A percentile compares a stretch with the other conserved stretches of the same genome.
Conservation (phyloP, 2,329 filamentous ascomycete species). For the Stemphylium beticola region DNA sequence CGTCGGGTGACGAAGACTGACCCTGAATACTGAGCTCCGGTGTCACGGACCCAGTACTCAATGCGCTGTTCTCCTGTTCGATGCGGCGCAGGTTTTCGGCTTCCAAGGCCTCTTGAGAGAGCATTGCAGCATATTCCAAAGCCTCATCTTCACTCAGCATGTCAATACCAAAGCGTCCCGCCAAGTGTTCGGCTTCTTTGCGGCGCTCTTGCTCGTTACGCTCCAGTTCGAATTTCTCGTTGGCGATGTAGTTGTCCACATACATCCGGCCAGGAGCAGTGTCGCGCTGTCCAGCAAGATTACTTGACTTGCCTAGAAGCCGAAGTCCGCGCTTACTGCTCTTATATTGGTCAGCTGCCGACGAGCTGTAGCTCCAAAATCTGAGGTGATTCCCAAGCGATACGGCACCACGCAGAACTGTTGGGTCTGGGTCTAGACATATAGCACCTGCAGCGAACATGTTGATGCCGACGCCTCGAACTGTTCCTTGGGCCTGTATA, state of each 20-base stretch:
- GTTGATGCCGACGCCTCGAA: constrained; percentile 72
- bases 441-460: constrained; percentile 85
- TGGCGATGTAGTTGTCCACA: constrained; percentile 80
- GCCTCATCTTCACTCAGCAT: constrained; percentile 69
- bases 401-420: constrained; percentile 82
- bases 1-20: constrained; percentile 36
- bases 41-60: constrained; percentile 48
- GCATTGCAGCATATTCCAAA: constrained; percentile 66
- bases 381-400: constrained; percentile 85
- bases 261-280: constrained; percentile 70
- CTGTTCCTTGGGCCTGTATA: constrained; percentile 69
- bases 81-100: constrained; percentile 56
- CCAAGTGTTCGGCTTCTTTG: constrained; percentile 73
- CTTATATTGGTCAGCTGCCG: constrained; percentile 72
- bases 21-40: constrained; percentile 40
- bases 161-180: constrained; percentile 82
- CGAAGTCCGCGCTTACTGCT: constrained; percentile 80
- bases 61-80: constrained; percentile 49
- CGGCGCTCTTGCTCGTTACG: constrained; percentile 71
- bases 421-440: constrained; percentile 84
- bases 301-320: constrained; percentile 69
- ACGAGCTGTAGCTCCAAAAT: constrained; percentile 94
- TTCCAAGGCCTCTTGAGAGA: constrained; percentile 65
- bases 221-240: constrained; percentile 82
- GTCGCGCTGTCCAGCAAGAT: constrained; percentile 64